These are phyloP conservation scores for Neurospora sp. DNA, from an alignment of 495 filamentous ascomycete species.

Conservation along the genomic window DNA sequence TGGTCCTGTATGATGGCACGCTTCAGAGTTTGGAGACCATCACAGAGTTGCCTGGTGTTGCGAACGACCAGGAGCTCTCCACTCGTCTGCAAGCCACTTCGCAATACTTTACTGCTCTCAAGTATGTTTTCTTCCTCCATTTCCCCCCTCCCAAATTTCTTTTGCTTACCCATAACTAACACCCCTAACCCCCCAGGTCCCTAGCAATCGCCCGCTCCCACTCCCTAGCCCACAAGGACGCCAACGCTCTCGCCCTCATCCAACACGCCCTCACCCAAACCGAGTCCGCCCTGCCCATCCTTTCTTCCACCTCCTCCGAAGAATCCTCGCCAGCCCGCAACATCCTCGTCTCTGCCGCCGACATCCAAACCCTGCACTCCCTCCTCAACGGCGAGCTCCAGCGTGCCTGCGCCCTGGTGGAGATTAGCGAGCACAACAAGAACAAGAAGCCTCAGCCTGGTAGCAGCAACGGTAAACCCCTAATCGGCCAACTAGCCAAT, in stretches of 20 bases:
- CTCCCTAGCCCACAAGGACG: conserved; percentile 56
- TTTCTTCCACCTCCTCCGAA: conserved; percentile 25
- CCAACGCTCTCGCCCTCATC: conserved; percentile 77
- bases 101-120: conserved; percentile 79
- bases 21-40: conserved; percentile 83
- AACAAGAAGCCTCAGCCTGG: conserved; percentile 11
- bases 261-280: conserved; percentile 54
- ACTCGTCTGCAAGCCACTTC: conserved; percentile 66
- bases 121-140: conserved; percentile 39
- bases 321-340: conserved; percentile 24
- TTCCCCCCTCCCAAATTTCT: neutral
- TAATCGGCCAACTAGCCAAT: conserved; percentile 63
- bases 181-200: conserved; percentile 43
- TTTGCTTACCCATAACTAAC: conserved; percentile 3
- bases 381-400: conserved; percentile 58
- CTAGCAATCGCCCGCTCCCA: conserved; percentile 81
- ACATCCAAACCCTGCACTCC: conserved; percentile 45
- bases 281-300: conserved; percentile 26
- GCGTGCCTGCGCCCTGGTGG: conserved; percentile 71
- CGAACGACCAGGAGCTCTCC: conserved; percentile 69
- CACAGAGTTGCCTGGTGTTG: conserved; percentile 80
- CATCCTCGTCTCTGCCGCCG: conserved; percentile 49
- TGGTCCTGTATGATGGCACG: conserved; percentile 87
- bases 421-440: conserved; percentile 53
- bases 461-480: conserved; percentile 23